phyloP scores from a whole-genome alignment of 371 early-diverging fungal species.

The Dentiscutata heterogama region DNA sequence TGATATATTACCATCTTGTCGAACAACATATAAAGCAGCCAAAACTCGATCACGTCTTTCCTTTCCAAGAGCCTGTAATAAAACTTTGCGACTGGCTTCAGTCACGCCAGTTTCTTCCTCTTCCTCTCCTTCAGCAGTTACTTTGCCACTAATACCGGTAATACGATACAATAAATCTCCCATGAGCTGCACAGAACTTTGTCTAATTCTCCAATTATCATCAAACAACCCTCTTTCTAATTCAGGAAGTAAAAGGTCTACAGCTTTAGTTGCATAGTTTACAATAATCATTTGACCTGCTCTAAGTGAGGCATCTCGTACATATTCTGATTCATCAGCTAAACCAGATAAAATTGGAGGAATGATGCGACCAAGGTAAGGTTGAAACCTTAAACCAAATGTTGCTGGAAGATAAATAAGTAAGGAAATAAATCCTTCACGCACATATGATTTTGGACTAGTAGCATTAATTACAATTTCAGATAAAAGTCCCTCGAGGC shows the following conservation, averaged over 20 bases:
- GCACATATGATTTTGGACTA: slow-evolving; percentile 81
- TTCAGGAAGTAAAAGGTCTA: slow-evolving; percentile 92
- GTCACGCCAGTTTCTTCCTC: slow-evolving; percentile 69
- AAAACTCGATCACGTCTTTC: slow-evolving; percentile 91
- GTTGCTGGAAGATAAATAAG: slow-evolving; percentile 96
- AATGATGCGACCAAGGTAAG: slow-evolving; percentile 88
- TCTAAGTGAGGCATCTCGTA: slow-evolving; percentile 92
- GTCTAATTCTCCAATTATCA: slow-evolving; percentile 96
- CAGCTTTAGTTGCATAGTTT: slow-evolving; percentile 88
- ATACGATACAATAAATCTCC: slow-evolving; percentile 95
- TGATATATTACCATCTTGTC: slow-evolving; percentile 69
- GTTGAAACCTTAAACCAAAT: slow-evolving; percentile 90
- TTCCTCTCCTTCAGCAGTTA: slow-evolving; percentile 60
- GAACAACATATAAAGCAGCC: slow-evolving; percentile 92
- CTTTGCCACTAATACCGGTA: slow-evolving; percentile 82
- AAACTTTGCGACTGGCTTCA: slow-evolving; percentile 79
- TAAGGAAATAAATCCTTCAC: slow-evolving; percentile 96
- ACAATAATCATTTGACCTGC: slow-evolving; percentile 94
- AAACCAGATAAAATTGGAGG: slow-evolving; percentile 91
- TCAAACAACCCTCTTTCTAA: slow-evolving; percentile 91
- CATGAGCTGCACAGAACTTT: slow-evolving; percentile 93
- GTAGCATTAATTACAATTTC: slow-evolving; percentile 87
- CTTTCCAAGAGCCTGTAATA: slow-evolving; percentile 86
- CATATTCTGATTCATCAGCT: slow-evolving; percentile 95
- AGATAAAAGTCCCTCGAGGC: slow-evolving; percentile 91